phyloP scores from a whole-genome alignment of 176 grass and related monocot genomes.

The Thalia dealbata region DNA sequence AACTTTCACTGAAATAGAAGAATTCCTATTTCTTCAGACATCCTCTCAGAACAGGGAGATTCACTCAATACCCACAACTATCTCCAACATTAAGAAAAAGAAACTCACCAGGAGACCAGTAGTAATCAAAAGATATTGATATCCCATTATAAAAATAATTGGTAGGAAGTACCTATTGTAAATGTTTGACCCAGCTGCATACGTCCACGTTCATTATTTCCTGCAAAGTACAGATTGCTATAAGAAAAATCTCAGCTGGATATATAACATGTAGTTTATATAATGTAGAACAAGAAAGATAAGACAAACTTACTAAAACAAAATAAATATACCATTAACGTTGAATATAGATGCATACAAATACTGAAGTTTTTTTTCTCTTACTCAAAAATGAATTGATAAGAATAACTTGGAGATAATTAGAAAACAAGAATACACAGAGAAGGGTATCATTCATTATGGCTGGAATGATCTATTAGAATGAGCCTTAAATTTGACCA shows the following conservation, averaged over 20 bases:
- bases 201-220: slow-evolving; percentile 65
- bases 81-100: neutral
- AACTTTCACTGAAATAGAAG: neutral
- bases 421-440: too few species aligned
- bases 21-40: neutral
- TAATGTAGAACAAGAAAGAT: neutral
- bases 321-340: neutral
- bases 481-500: neutral
- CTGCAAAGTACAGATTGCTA: slow-evolving; percentile 39
- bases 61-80: neutral
- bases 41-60: neutral
- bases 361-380: too few species aligned
- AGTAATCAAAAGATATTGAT: neutral
- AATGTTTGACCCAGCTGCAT: slow-evolving; percentile 91
- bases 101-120: neutral
- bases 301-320: neutral
- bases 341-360: neutral
- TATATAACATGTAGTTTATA: neutral
- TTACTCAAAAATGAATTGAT: too few species aligned
- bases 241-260: neutral
- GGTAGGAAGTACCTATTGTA: slow-evolving; percentile 66
- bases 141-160: neutral
- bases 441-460: too few species aligned
- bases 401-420: too few species aligned
- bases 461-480: too few species aligned